Conservation (phyloP, 768 basidiomycete genomes). For the Chalciporus pseudorubinellus region DNA sequence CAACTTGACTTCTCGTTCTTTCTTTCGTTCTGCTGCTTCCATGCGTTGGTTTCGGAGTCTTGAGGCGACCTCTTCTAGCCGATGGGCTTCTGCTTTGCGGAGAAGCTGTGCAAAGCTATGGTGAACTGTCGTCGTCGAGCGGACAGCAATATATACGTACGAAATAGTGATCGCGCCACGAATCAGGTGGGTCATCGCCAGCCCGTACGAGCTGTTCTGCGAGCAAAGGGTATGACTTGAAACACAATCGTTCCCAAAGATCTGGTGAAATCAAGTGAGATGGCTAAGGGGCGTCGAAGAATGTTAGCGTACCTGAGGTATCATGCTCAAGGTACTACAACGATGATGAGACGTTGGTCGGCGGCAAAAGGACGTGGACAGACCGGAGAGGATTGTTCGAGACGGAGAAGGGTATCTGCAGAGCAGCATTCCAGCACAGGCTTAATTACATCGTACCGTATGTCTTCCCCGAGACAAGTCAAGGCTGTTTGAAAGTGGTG, state of each 20-base stretch:
- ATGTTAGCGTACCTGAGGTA: conserved; percentile 47
- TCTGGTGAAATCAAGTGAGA: conserved; percentile 38
- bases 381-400: conserved; percentile 74
- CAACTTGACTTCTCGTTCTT: conserved; percentile 70
- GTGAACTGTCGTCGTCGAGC: conserved; percentile 1
- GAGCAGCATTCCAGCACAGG: conserved; percentile 75
- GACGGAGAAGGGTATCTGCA: conserved; percentile 61
- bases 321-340: conserved; percentile 51
- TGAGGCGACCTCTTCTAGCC: conserved; percentile 60
- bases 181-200: conserved; percentile 46
- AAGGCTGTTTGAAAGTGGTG: conserved; percentile 46
- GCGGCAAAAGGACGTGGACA: conserved; percentile 26
- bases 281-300: background rate
- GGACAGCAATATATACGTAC: conserved; percentile 39
- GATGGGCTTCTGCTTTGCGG: conserved; percentile 56
- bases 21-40: conserved; percentile 73
- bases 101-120: conserved; percentile 42
- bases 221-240: conserved; percentile 55
- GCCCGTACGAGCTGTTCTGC: conserved; percentile 45
- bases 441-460: conserved; percentile 63
- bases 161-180: conserved; percentile 70
- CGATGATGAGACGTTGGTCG: conserved; percentile 13
- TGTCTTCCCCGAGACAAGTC: conserved; percentile 54
- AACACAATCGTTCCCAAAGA: conserved; percentile 66
- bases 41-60: conserved; percentile 65